These are phyloP conservation scores for Phytophthora pseudosyringae DNA, from an alignment of 352 stramenopile genomes.

Conservation along the genomic window DNA sequence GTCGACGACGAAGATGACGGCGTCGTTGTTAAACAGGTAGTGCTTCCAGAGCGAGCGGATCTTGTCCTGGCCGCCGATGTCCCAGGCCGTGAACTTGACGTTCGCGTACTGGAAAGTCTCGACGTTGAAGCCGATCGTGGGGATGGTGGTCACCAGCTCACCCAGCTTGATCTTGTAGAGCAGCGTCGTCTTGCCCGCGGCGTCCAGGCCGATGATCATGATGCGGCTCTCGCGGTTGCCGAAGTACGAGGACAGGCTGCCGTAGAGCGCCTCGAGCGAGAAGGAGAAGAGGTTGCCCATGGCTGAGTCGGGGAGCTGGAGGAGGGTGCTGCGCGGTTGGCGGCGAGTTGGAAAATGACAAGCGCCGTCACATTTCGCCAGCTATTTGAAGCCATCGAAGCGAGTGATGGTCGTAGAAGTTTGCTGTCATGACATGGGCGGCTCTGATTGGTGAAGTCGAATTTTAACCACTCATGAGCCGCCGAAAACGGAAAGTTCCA, in stretches of 20 bases:
- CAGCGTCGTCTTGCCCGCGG: slow-evolving; percentile 97
- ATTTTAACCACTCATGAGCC: slow-evolving; percentile 4
- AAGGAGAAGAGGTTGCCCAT: slow-evolving; percentile 60
- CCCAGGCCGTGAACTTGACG: slow-evolving; percentile 85
- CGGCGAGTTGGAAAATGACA: slow-evolving; percentile 25
- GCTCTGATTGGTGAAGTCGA: slow-evolving; percentile 20
- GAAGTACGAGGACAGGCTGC: slow-evolving; percentile 40
- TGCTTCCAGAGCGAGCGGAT: slow-evolving; percentile 69
- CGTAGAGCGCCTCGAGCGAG: slow-evolving; percentile 44
- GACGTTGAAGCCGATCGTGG: slow-evolving; percentile 91
- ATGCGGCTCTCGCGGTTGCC: slow-evolving; percentile 50
- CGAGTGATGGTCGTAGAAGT: slow-evolving; percentile 26
- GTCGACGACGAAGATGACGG: slow-evolving; percentile 89
- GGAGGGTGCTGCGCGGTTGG: background rate
- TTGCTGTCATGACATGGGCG: slow-evolving; percentile 27
- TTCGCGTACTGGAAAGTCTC: slow-evolving; percentile 78
- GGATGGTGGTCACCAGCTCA: slow-evolving; percentile 70
- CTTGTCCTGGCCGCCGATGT: slow-evolving; percentile 67
- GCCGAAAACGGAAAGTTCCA: slow-evolving; percentile 7
- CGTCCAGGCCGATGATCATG: slow-evolving; percentile 95
- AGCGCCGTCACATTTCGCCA: slow-evolving; percentile 1
- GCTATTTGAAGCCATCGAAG: slow-evolving; percentile 15
- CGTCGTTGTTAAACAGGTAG: slow-evolving; percentile 72
- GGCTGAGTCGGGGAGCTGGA: background rate
- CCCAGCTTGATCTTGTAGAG: slow-evolving; percentile 90